Evolutionary conservation across 371 early-diverging fungal species (phyloP), one percentile per base, ranked within the genome.

Genomic region (Mortierella sp.): DNA sequence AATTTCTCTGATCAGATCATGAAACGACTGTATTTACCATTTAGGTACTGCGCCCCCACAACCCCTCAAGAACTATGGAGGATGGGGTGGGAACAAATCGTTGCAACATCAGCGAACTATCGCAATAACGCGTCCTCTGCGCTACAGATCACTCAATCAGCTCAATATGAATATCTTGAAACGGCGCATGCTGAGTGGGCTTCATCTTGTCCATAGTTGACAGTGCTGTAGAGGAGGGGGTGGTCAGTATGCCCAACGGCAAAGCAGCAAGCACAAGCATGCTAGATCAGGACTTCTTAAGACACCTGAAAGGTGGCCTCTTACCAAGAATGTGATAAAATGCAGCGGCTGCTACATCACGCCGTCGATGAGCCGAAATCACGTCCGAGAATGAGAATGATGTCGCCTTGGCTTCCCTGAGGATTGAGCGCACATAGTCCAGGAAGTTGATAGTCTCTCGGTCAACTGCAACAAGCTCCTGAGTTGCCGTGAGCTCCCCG

Each of bases 291-390:
- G 5, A 3, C 16, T 29, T 49, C 24, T 12, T 24, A 47, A 47
- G 6, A 47, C 3, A 6, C 13, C 25, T 10, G 3, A 43, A 16
- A 14, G 3, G 19, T 16, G 28, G 17, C 1, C 0, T 29, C 65
- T 56, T 57, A 69, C 77, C 21, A 24, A 76, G 54, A 25, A 76
- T 41, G 31, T 76, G 77, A 43, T 76, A 69, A 40, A 76, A 76
- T 21, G 77, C 77, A 1, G 66, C 34, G 0, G 77, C 77, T 0
- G 70, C 69, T 29, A 76, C 69, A 14, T 57, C 57, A 2, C 69
- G 57, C 24, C 62, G 60, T 13, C 51, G 50, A 12, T 58, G 77
- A 10, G 21, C 17, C 1, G 69, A 28, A 3, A 69, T 27, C 31
- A 76, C 51, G 5, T 69, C 70, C 14, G 54, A 43, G 45, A 76